Conservation (phyloP, 2,329 filamentous ascomycete genomes). For the Clonostachys rhizophaga region DNA sequence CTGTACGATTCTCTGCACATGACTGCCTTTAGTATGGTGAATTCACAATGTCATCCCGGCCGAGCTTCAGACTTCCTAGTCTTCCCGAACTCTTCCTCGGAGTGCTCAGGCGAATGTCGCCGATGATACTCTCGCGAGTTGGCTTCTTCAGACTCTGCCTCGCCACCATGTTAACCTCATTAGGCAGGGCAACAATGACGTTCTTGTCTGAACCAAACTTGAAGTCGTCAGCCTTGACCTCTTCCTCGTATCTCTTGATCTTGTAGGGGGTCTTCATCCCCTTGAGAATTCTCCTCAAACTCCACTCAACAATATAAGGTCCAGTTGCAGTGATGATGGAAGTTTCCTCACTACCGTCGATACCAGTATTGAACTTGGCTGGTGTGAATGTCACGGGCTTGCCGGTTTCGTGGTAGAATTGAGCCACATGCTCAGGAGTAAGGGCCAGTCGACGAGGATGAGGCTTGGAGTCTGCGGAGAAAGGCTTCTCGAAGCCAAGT, state of each 20-base stretch:
- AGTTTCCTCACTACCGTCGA: slow-evolving; percentile 71
- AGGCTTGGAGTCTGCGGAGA: slow-evolving; percentile 88
- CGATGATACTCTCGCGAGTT: slow-evolving; percentile 88
- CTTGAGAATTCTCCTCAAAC: slow-evolving; percentile 79
- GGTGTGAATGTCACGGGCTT: slow-evolving; percentile 82
- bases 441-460: slow-evolving; percentile 86
- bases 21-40: slow-evolving; percentile 44
- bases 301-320: slow-evolving; percentile 96
- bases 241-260: slow-evolving; percentile 93
- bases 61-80: slow-evolving; percentile 59
- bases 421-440: slow-evolving; percentile 87
- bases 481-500: slow-evolving; percentile 93
- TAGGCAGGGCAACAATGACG: slow-evolving; percentile 92
- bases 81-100: slow-evolving; percentile 45
- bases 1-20: too few species aligned
- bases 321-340: slow-evolving; percentile 96
- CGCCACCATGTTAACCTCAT: slow-evolving; percentile 97
- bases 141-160: slow-evolving; percentile 81
- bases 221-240: slow-evolving; percentile 98
- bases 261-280: slow-evolving; percentile 85
- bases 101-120: slow-evolving; percentile 42
- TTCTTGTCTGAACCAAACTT: slow-evolving; percentile 97
- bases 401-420: slow-evolving; percentile 95
- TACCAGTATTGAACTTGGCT: slow-evolving; percentile 87
- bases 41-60: slow-evolving; percentile 80